Conservation (phyloP, 805 yeast species). For the Debaryomyces prosopidis region DNA sequence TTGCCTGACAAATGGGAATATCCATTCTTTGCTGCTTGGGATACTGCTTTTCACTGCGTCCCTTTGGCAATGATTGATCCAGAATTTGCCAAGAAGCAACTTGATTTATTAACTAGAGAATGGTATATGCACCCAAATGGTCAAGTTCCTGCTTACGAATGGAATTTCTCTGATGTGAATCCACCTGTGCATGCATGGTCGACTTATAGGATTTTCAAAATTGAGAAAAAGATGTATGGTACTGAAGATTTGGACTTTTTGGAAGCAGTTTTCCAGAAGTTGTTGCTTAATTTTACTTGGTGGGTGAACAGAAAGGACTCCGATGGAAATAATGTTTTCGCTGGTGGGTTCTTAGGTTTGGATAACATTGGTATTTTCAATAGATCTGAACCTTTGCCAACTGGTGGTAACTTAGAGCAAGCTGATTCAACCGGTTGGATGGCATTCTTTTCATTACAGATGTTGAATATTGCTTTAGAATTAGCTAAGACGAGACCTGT, state of each 20-base stretch:
- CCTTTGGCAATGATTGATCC: slow-evolving; percentile 95
- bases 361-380: slow-evolving; percentile 93
- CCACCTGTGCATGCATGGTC: slow-evolving; percentile 99
- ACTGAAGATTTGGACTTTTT: slow-evolving; percentile 76
- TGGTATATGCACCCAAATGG: slow-evolving; percentile 99
- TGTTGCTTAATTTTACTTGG: slow-evolving; percentile 90
- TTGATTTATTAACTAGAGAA: slow-evolving; percentile 83
- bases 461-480: slow-evolving; percentile 91
- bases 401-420: slow-evolving; percentile 87
- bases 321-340: slow-evolving; percentile 85
- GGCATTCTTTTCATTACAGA: slow-evolving; percentile 88
- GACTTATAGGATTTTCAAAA: slow-evolving; percentile 79
- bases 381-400: slow-evolving; percentile 89
- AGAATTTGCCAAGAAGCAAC: slow-evolving; percentile 83
- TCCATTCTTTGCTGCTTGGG: slow-evolving; percentile 97
- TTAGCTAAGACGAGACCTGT: slow-evolving; percentile 82
- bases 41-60: slow-evolving; percentile 90
- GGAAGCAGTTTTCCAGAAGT: slow-evolving; percentile 90
- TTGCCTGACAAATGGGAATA: slow-evolving; percentile 96
- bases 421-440: slow-evolving; percentile 98
- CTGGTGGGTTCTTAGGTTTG: slow-evolving; percentile 90
- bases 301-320: slow-evolving; percentile 93
- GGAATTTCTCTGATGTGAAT: slow-evolving; percentile 95
- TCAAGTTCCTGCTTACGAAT: slow-evolving; percentile 95
- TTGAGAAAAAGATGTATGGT: slow-evolving; percentile 85